phyloP scores from a whole-genome alignment of 306 rosid species.

The Crataegus laevigata region DNA sequence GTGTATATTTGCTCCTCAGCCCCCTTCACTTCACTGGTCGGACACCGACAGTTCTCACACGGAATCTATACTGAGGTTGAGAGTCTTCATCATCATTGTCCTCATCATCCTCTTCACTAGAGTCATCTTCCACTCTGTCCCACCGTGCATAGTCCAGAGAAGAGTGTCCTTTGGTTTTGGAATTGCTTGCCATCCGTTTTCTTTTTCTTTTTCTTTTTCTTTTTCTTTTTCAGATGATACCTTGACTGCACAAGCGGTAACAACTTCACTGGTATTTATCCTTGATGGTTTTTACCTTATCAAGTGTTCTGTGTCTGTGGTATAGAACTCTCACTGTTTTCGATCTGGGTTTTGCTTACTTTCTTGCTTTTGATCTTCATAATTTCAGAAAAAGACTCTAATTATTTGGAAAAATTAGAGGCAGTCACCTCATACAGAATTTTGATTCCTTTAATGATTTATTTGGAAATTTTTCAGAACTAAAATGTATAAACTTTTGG shows the following conservation, averaged over 20 bases:
- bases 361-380: background rate
- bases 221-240: conserved; percentile 25
- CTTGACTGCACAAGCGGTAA: conserved; percentile 24
- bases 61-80: conserved; percentile 70
- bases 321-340: background rate
- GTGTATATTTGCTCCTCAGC: conserved; percentile 8
- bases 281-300: background rate
- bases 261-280: conserved; percentile 16
- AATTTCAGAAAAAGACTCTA: too few relatives aligned
- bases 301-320: background rate
- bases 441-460: too few relatives aligned
- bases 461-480: too few relatives aligned
- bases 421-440: background rate
- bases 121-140: conserved; percentile 88
- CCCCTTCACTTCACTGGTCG: conserved; percentile 62
- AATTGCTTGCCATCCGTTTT: conserved; percentile 89
- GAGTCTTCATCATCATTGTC: conserved; percentile 60
- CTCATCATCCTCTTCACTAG: conserved; percentile 61
- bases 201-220: too few relatives aligned
- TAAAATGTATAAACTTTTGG: too few relatives aligned
- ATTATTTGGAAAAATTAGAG: background rate
- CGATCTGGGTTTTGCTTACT: conserved; percentile 4
- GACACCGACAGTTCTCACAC: conserved; percentile 70
- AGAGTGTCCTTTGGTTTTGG: conserved; percentile 98
- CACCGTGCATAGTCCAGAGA: conserved; percentile 81